Percentiles rank a stretch among this genome's conserved stretches.
phyloP scores from a whole-genome alignment of 352 stramenopile species.

The Globisporangium emineosum region DNA sequence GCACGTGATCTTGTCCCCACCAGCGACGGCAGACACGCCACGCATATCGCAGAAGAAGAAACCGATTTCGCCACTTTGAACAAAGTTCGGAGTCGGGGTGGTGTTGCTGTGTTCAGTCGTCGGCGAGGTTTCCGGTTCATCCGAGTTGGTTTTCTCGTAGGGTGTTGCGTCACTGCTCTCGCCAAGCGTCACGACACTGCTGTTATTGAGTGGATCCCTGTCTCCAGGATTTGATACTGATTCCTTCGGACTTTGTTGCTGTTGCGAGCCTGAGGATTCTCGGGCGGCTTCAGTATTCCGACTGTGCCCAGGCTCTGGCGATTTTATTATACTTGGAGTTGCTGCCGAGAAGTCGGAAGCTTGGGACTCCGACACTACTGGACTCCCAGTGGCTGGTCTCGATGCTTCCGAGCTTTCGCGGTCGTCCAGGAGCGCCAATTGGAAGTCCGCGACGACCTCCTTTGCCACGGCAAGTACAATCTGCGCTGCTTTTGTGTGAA shows the following conservation, averaged over 20 bases:
- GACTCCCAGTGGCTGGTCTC: neutral
- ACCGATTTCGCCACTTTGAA: slow-evolving; percentile 44
- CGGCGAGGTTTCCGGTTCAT: neutral
- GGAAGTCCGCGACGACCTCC: slow-evolving; percentile 53
- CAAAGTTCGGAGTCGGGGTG: slow-evolving; percentile 15
- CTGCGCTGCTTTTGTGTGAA: slow-evolving; percentile 25
- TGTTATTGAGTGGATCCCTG: neutral
- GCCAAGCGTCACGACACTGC: neutral
- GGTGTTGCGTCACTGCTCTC: neutral
- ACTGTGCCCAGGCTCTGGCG: neutral
- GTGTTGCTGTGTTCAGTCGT: neutral
- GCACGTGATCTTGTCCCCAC: slow-evolving; percentile 61
- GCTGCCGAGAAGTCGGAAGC: neutral
- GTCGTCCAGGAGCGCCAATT: slow-evolving; percentile 39
- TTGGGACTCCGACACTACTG: neutral
- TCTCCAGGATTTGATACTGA: neutral
- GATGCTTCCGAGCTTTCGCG: neutral
- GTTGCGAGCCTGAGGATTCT: neutral
- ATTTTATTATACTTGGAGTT: neutral
- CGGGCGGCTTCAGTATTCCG: neutral
- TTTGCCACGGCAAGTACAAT: slow-evolving; percentile 51
- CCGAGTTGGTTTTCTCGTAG: neutral
- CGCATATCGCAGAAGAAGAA: slow-evolving; percentile 72
- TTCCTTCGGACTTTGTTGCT: neutral
- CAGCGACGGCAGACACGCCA: slow-evolving; percentile 20